A percentile compares a stretch with the other conserved stretches of the same genome.
phyloP scores from a whole-genome alignment of 768 basidiomycete species.

The Cystobasidium ongulense region DNA sequence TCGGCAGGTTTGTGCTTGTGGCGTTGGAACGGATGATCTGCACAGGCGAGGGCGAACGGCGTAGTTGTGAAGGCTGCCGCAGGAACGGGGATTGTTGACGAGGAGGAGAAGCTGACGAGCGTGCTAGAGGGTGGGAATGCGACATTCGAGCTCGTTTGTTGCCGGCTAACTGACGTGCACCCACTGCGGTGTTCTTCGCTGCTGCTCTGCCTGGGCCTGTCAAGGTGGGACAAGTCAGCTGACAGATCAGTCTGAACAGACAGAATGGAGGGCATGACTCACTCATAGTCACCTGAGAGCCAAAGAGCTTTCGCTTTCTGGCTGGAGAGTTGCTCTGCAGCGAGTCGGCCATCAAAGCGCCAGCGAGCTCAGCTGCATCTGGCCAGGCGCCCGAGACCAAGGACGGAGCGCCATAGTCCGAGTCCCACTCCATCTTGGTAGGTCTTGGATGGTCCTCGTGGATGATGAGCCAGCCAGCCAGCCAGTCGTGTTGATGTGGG shows the following conservation, averaged over 20 bases:
- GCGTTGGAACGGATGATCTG: neutral
- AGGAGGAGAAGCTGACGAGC: neutral
- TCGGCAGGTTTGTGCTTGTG: neutral
- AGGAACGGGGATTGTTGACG: neutral
- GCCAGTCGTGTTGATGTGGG: neutral
- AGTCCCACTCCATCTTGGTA: neutral
- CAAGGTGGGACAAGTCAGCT: neutral
- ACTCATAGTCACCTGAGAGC: neutral
- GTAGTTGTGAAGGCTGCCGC: neutral
- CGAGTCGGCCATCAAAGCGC: neutral
- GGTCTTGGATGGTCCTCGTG: neutral
- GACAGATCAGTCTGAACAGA: neutral
- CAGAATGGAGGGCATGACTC: neutral
- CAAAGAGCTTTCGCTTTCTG: neutral
- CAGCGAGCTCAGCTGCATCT: neutral
- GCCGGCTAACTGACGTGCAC: neutral
- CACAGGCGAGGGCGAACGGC: neutral
- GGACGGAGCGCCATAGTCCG: neutral
- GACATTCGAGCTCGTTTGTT: constrained; percentile 5
- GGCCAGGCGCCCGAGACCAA: neutral
- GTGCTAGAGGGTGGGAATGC: neutral
- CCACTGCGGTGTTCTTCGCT: neutral
- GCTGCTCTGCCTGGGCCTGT: neutral
- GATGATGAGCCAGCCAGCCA: neutral
- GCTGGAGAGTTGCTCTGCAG: neutral